Evolutionary conservation across 345 rosid genomes (phyloP), one percentile per base, ranked within the genome.

Genomic region (Clarkia xantiana): DNA sequence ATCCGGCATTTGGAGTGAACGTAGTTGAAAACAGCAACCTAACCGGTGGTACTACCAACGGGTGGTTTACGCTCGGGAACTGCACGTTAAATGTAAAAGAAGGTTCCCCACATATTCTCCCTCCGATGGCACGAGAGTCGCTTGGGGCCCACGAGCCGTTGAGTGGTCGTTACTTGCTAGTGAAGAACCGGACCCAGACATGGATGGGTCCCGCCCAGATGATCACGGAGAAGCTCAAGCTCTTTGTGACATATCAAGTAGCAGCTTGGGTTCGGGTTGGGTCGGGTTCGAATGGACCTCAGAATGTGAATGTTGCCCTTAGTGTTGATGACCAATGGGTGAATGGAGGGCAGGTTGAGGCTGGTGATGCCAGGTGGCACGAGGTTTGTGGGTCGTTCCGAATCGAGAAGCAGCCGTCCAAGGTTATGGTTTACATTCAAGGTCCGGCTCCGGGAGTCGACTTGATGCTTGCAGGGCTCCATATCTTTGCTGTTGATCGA

Each of bases 171-270:
- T 77, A 65, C 63, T 83, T 90, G 50, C 72, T 71, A 0, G 84
- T 62, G 40, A 74, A 83, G 55, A 90, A 77, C 57, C 80, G 97
- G 40, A 79, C 91, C 17, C 88, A 86, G 56, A 86, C 71, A 45
- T 90, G 96, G 97, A 90, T 90, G 96, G 97, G 97, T 46, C 97
- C 97, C 44, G 97, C 91, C 52, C 97, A 90, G 75, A 63, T 70
- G 53, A 90, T 90, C 63, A 79, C 94, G 11, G 94, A 86, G 44
- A 86, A 79, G 67, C 57, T 86, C 59, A 79, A 79, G 57, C 74
- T 81, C 34, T 86, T 83, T 57, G 57, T 83, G 73, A 81, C 94
- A 49, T 90, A 90, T 65, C 97, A 90, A 69, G 80, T 90, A 42
- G 74, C 94, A 4, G 93, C 89, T 40, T 90, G 97, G 97, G 93